phyloP scores from a whole-genome alignment of 2,329 filamentous ascomycete species.

The Colletotrichum tofieldiae region DNA sequence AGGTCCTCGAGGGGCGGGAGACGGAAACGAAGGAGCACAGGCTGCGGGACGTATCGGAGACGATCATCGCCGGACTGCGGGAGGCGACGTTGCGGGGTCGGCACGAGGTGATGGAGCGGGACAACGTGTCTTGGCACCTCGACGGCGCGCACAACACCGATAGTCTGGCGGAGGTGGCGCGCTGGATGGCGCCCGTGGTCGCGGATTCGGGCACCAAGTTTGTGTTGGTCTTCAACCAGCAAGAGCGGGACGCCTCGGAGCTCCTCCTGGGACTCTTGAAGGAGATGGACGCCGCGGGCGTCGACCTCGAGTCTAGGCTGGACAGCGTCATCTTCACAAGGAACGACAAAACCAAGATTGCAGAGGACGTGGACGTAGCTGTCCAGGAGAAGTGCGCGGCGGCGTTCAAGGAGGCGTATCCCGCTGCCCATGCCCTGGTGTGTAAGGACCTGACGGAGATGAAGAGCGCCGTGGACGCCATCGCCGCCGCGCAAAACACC shows the following conservation, averaged over 20 bases:
- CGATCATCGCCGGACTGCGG: constrained; percentile 82
- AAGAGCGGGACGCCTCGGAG: constrained; percentile 70
- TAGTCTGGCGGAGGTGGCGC: constrained; percentile 85
- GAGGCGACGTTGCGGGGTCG: constrained; percentile 84
- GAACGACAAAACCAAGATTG: constrained; percentile 18
- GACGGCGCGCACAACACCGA: constrained; percentile 96
- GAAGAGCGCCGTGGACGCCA: constrained; percentile 69
- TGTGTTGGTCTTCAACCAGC: constrained; percentile 91
- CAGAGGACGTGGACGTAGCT: constrained; percentile 65
- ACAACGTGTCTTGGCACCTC: constrained; percentile 82
- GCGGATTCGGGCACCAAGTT: constrained; percentile 55
- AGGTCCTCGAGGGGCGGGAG: constrained; percentile 56
- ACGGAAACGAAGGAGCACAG: constrained; percentile 53
- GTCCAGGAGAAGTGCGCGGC: constrained; percentile 68
- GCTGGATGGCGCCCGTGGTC: constrained; percentile 78
- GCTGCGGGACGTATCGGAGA: constrained; percentile 63
- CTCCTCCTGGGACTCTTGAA: constrained; percentile 66
- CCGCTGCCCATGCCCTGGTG: constrained; percentile 59
- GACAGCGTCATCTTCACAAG: constrained; percentile 79
- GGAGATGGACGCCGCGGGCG: constrained; percentile 45
- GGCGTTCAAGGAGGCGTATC: constrained; percentile 64
- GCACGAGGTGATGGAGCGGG: constrained; percentile 75
- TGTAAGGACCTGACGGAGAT: constrained; percentile 46
- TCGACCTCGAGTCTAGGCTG: constrained; percentile 62
- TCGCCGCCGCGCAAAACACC: constrained; percentile 54